phyloP scores from a whole-genome alignment of 1,284 basidiomycete species.

The Mycosarcoma maydis region DNA sequence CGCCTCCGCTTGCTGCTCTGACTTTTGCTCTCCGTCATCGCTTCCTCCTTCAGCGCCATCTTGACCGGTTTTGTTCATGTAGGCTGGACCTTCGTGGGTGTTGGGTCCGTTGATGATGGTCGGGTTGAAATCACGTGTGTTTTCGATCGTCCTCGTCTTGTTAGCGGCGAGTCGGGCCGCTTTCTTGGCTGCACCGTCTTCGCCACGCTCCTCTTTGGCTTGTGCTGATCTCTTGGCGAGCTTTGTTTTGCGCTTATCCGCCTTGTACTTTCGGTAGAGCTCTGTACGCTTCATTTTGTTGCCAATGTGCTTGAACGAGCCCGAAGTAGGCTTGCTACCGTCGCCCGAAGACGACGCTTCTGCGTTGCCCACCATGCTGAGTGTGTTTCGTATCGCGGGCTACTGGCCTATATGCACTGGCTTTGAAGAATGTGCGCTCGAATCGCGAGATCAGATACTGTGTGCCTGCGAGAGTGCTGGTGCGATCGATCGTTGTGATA shows the following conservation, averaged over 20 bases:
- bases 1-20: conserved; percentile 25
- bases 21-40: conserved; percentile 41
- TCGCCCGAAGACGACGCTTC: conserved; percentile 13
- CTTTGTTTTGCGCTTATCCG: conserved; percentile 82
- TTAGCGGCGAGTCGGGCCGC: conserved; percentile 78
- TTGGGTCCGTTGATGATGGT: conserved; percentile 72
- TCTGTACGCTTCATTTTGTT: conserved; percentile 68
- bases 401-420: too few relatives aligned
- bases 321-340: conserved; percentile 25
- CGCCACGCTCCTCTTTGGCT: conserved; percentile 69
- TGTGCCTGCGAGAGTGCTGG: background rate
- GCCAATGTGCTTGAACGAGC: conserved; percentile 62
- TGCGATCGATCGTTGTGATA: background rate
- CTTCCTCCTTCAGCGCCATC: conserved; percentile 14
- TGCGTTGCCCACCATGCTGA: conserved; percentile 16
- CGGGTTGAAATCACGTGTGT: conserved; percentile 87
- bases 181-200: conserved; percentile 79
- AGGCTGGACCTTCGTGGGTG: conserved; percentile 66
- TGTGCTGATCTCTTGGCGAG: conserved; percentile 79
- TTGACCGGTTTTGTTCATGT: conserved; percentile 5
- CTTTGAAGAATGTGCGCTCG: too few relatives aligned
- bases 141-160: conserved; percentile 90
- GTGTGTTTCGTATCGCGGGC: too few relatives aligned
- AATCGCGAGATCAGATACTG: too few relatives aligned
- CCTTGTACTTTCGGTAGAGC: conserved; percentile 74